Evolutionary conservation across 129 eudicot species (phyloP).

Genomic region (Centella asiatica): DNA sequence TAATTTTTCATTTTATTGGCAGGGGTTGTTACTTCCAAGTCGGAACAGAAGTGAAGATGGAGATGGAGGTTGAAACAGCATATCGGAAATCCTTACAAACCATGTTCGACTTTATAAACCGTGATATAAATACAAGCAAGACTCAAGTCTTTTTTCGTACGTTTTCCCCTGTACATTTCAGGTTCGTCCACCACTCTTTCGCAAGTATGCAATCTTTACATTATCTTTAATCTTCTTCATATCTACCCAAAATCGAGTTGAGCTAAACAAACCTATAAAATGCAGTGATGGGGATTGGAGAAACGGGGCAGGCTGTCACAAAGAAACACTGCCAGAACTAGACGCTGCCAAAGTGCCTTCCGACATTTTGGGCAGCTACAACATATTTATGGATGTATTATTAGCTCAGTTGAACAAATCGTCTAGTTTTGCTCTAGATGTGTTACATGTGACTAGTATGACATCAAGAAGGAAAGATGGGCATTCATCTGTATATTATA

Average conservation of each 20-base stretch:
- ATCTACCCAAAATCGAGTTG: background rate
- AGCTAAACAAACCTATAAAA: slow-evolving; percentile 1
- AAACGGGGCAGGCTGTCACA: slow-evolving; percentile 82
- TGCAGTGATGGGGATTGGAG: slow-evolving; percentile 93
- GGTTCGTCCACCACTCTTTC: slow-evolving; percentile 29
- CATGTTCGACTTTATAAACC: slow-evolving; percentile 46
- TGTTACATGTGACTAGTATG: slow-evolving; percentile 67
- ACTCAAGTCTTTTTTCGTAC: slow-evolving; percentile 82
- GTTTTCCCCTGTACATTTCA: slow-evolving; percentile 94
- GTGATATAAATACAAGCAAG: slow-evolving; percentile 48
- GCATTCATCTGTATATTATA: slow-evolving; percentile 74
- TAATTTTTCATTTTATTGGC: background rate
- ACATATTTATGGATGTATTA: slow-evolving; percentile 36
- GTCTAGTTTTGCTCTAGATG: slow-evolving; percentile 18
- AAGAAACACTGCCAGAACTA: slow-evolving; percentile 70
- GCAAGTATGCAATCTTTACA: background rate
- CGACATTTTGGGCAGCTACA: slow-evolving; percentile 40
- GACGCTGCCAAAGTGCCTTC: slow-evolving; percentile 43
- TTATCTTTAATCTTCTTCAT: background rate
- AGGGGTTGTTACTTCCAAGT: slow-evolving; percentile 95
- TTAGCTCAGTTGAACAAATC: slow-evolving; percentile 23
- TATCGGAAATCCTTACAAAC: slow-evolving; percentile 58
- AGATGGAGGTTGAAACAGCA: slow-evolving; percentile 62
- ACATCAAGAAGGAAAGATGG: slow-evolving; percentile 77
- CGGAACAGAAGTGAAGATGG: slow-evolving; percentile 60